These are phyloP conservation scores for Gliomastix tumulicola DNA, from an alignment of 2,329 filamentous ascomycete genomes.

Conservation along the genomic window DNA sequence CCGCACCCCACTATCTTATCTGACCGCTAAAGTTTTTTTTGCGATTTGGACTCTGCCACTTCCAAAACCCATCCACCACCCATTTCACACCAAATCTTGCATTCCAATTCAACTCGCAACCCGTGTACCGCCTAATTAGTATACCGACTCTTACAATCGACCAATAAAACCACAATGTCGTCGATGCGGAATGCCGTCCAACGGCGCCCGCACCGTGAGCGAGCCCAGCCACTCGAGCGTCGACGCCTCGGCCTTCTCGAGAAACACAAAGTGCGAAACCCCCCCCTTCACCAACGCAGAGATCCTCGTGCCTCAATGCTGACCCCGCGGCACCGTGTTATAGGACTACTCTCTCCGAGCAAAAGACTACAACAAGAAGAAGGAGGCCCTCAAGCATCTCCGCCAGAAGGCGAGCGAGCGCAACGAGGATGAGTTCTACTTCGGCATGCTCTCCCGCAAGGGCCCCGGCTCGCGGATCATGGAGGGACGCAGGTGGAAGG, in stretches of 20 bases:
- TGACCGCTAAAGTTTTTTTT: background rate
- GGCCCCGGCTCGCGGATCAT: slow-evolving; percentile 43
- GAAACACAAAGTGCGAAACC: slow-evolving; percentile 70
- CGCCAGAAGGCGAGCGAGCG: slow-evolving; percentile 55
- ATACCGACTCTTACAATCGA: too few relatives aligned
- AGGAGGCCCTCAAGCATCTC: slow-evolving; percentile 51
- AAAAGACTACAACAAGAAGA: slow-evolving; percentile 60
- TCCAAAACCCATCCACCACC: background rate
- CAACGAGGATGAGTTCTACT: slow-evolving; percentile 70
- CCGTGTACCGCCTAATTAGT: too few relatives aligned
- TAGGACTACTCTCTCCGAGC: slow-evolving; percentile 60
- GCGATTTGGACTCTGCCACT: background rate
- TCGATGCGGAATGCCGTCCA: slow-evolving; percentile 61
- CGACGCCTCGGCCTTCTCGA: slow-evolving; percentile 86
- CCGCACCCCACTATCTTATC: too few relatives aligned
- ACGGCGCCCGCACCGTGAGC: slow-evolving; percentile 81
- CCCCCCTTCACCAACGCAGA: too few relatives aligned
- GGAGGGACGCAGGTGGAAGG: slow-evolving; percentile 43
- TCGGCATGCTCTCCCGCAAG: slow-evolving; percentile 58
- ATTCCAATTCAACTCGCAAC: too few relatives aligned
- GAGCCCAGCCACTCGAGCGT: slow-evolving; percentile 78
- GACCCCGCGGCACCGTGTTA: too few relatives aligned
- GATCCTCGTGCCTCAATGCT: too few relatives aligned
- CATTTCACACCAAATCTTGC: background rate
- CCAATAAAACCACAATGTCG: too few relatives aligned